Evolutionary conservation across 2,329 filamentous ascomycete genomes (phyloP).

Genomic region (Scopulariopsis brevicaulis): DNA sequence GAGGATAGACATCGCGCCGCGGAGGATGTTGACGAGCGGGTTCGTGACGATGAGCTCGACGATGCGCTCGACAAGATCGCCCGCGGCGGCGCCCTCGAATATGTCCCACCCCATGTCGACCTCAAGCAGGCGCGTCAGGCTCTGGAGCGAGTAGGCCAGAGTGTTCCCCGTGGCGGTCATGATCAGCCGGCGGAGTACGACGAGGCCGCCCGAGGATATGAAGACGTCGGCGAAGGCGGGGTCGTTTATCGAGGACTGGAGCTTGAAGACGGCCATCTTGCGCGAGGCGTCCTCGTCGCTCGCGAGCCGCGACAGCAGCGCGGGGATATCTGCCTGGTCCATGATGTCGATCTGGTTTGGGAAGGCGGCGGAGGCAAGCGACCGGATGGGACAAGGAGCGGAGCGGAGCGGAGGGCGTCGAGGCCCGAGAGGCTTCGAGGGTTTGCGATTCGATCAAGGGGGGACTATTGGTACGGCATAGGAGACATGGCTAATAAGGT

Average conservation of each 20-base stretch:
- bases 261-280: slow-evolving; percentile 98
- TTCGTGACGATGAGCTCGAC: slow-evolving; percentile 92
- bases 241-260: slow-evolving; percentile 90
- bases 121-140: slow-evolving; percentile 76
- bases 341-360: slow-evolving; percentile 20
- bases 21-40: slow-evolving; percentile 91
- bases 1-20: slow-evolving; percentile 92
- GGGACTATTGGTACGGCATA: not conserved
- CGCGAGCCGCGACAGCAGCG: slow-evolving; percentile 50
- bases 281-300: slow-evolving; percentile 79
- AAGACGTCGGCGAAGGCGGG: slow-evolving; percentile 95
- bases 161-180: slow-evolving; percentile 86
- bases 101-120: slow-evolving; percentile 97
- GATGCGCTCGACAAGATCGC: slow-evolving; percentile 62
- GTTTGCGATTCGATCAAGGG: not conserved
- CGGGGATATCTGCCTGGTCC: slow-evolving; percentile 58
- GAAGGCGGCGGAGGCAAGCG: not conserved
- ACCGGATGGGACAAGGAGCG: not conserved
- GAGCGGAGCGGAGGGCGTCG: not conserved
- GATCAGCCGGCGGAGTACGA: slow-evolving; percentile 70
- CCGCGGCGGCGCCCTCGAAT: slow-evolving; percentile 50
- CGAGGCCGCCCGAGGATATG: slow-evolving; percentile 77
- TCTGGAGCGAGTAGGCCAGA: slow-evolving; percentile 87
- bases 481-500: not conserved
- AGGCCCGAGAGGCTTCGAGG: not conserved